Base-by-base conservation (phyloP, 2,329 filamentous ascomycete genomes). In the Myrmaecium sp. region DNA sequence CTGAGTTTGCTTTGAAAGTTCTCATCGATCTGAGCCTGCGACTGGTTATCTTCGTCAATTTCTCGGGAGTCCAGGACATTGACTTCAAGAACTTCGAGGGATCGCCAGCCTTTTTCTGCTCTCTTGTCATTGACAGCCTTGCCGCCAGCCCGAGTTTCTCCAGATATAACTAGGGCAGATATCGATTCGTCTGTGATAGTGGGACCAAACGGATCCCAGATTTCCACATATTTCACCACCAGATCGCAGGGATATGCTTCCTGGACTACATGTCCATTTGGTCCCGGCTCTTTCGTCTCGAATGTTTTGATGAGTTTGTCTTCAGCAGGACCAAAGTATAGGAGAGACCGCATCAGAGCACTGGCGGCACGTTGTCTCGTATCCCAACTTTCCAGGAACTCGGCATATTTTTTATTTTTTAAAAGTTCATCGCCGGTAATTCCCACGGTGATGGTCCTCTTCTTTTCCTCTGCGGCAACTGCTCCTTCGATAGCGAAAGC, bases 351-450 rank as follows among this genome's bases (percentile, higher is more conserved):
- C 12, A 95, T 57, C 43, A 95, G 94, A 5, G 66, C 58, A 11
- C 81, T 62, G 3, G 80, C 74, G 18, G 64, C 66, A 25, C 64
- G 55, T 27, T 80, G 78, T 9, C 89, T 73, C 16, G 66, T 56
- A 21, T 74, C 60, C 84, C 86, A 98, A 29, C 73, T 64, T 47
- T 93, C 76, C 6, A 98, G 62, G 29, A 73, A 69, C 34, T 82
- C 74, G 20, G 75, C 74, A 43, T 78, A 84, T 44, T 91, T 89
- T 48, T 98, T 98, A 48, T 83, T 89, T 39, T 70, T 69, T 18
- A 98, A 64, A 23, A 95, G 62, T 33, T 78, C 74, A 42, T 93
- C 82, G 4, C 80, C 83, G 0, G 89, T 92, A 37, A 98, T 78
- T 8, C 89, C 89, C 21, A 94, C 64, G 11, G 83, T 76, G 34